Evolutionary conservation across 352 stramenopile genomes (phyloP), one percentile per base, ranked within the genome.

Genomic region (Globisporangium ultimum): DNA sequence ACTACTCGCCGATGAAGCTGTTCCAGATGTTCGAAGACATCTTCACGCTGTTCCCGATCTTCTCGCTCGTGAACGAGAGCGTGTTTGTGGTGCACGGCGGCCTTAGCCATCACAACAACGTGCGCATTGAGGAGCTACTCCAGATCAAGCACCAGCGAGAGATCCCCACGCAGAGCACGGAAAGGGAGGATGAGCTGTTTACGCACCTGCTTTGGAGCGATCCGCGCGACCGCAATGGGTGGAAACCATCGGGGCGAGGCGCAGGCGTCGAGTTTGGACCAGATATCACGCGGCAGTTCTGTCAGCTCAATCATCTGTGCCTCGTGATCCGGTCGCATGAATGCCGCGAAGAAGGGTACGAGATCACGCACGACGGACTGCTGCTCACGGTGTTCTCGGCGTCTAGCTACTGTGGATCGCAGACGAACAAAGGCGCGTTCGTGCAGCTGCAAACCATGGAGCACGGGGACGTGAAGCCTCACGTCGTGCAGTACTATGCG

Each of bases 241-340:
- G 72, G 67, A 74, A 78, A 11, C 65, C 82, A 2, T 93, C 81
- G 8, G 83, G 80, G 9, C 72, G 91, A 66, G 91, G 93, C 5
- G 91, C 91, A 38, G 93, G 93, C 7, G 83, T 97, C n/a, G 88
- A 97, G 60, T 98, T 98, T 63, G 93, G 93, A 10, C 85, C 85
- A 3, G 87, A 98, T 54, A 89, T 98, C n/a, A 98, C 91, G 0
- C 80, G 91, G 52, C 68, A 78, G 2, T 98, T 98, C 67, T 96
- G 91, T 21, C 56, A 74, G 13, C 60, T 78, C 11, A 98, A 98
- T 63, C 66, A 80, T 34, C 64, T 97, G 13, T 89, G 73, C 38
- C 70, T 98, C 2, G 83, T 98, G 22, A 96, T 98, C 65, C 88
- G 93, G n/a, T 97, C 88, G 1, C 93, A 98, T 55, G 92, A 98